Evolutionary conservation across 306 rosid genomes (phyloP), one percentile per base, ranked within the genome.

Genomic region (Arachis hypogaea): DNA sequence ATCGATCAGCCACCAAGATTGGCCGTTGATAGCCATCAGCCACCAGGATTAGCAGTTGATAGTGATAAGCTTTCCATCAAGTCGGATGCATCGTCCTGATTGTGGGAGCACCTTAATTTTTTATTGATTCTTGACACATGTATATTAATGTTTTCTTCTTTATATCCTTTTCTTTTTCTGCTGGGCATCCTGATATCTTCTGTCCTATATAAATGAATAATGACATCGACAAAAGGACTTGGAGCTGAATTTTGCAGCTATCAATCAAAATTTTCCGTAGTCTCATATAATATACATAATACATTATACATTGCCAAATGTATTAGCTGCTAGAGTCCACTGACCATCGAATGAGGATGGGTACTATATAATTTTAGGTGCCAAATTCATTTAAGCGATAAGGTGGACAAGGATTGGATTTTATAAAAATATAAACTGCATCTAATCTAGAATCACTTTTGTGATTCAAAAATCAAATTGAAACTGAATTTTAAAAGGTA

Each of bases 1-100:
- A 88, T 87, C 7, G 94, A 88, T 73, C 89, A 79, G 66, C 80
- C 86, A 51, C 65, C 63, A 10, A 57, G 71, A 45, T 45, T 73
- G 38, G 59, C 82, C 7, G 74, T 62, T 73, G 80, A 61, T 74
- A 81, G 38, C 9, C 90, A 88, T 75, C 89, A 81, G 69, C 80
- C 86, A 55, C 65, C 63, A 10, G 61, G 68, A 45, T 46, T 73
- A 43, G 59, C 82, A 9, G 74, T 62, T 73, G 80, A 83, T 10
- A 52, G 16, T 80, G 82, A 82, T 71, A 83, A 85, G 73, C 63
- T 83, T 63, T 56, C 79, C 33, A 18, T 72, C 36, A 87, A 85
- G 11, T 85, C 83, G 0, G 94, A 85, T 47, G 58, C 78, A 47
- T 73, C 62, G 1, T 77, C 72, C 11, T 85, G 84, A 84, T 81